phyloP scores from a whole-genome alignment of 192 early-diverging fungal genomes.

The Gonapodya sp. region DNA sequence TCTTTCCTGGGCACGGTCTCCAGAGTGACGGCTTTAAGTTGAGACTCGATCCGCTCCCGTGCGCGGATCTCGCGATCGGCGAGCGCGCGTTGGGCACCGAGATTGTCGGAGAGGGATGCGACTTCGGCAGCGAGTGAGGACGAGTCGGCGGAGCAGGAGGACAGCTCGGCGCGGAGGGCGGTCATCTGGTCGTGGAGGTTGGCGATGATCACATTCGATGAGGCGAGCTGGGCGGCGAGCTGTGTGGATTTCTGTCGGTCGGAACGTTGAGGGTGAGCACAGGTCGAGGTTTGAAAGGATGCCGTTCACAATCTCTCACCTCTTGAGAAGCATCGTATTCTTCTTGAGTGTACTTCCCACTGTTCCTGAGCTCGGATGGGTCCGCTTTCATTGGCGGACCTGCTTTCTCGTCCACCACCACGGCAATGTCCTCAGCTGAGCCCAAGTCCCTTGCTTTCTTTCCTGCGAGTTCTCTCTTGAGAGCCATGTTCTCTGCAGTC shows the following conservation, averaged over 20 bases:
- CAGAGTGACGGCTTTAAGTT: conserved; percentile 16
- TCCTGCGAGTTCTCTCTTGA: background rate
- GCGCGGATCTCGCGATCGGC: conserved; percentile 29
- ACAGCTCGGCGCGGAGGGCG: background rate
- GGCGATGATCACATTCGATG: background rate
- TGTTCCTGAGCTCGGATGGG: background rate
- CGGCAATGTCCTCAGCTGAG: background rate
- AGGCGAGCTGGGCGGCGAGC: background rate
- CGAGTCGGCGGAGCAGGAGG: background rate
- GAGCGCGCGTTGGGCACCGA: background rate
- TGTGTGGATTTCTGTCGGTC: background rate
- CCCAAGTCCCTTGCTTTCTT: background rate
- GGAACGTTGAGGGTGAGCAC: background rate
- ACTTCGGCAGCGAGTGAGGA: background rate
- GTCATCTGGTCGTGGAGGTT: background rate
- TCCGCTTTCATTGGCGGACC: background rate
- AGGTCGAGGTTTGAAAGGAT: background rate
- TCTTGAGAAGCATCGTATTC: background rate
- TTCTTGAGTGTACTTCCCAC: background rate
- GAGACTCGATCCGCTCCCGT: conserved; percentile 36
- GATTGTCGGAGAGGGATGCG: background rate
- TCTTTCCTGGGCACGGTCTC: conserved; percentile 28
- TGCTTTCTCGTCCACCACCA: background rate
- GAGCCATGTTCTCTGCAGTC: background rate
- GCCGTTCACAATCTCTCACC: background rate